These are phyloP conservation scores for Citrullus mucosospermus DNA, from an alignment of 306 rosid genomes.

Conservation along the genomic window DNA sequence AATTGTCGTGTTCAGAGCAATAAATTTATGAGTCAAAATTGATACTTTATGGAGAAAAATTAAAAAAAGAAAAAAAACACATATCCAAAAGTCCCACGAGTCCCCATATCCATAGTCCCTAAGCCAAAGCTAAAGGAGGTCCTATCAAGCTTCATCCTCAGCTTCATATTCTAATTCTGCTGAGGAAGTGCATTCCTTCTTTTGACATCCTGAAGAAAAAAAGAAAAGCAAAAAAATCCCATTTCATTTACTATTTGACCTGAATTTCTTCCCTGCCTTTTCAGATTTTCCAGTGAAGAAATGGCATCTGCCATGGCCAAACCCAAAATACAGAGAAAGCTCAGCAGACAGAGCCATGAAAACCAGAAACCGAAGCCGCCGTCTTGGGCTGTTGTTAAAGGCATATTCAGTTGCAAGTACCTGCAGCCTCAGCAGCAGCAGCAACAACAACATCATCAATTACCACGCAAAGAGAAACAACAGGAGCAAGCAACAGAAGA, in stretches of 20 bases:
- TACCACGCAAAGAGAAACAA: slow-evolving; percentile 32
- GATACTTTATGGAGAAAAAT: not conserved
- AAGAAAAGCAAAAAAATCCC: not conserved
- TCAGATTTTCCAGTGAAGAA: not conserved
- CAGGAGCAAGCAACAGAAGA: slow-evolving; percentile 49
- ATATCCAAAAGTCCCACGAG: slow-evolving; percentile 9
- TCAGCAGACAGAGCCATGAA: slow-evolving; percentile 31
- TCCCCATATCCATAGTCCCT: slow-evolving; percentile 12
- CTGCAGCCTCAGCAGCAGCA: slow-evolving; percentile 39
- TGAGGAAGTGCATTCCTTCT: not conserved
- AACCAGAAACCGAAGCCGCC: slow-evolving; percentile 48
- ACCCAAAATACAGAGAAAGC: slow-evolving; percentile 32
- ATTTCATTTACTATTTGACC: not conserved
- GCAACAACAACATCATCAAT: slow-evolving; percentile 24
- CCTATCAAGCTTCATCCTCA: slow-evolving; percentile 6
- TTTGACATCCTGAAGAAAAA: not conserved
- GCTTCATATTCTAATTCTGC: not conserved
- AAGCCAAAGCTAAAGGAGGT: slow-evolving; percentile 13
- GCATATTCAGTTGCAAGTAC: slow-evolving; percentile 51
- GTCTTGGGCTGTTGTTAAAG: slow-evolving; percentile 73
- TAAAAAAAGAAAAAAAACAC: not conserved
- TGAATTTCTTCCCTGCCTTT: not conserved
- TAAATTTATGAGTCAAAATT: not conserved
- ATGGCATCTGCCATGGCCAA: slow-evolving; percentile 47
- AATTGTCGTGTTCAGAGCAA: slow-evolving; percentile 10